These are phyloP conservation scores for Zoysia pacifica DNA, from an alignment of 176 grass and related monocot species.

Conservation along the genomic window DNA sequence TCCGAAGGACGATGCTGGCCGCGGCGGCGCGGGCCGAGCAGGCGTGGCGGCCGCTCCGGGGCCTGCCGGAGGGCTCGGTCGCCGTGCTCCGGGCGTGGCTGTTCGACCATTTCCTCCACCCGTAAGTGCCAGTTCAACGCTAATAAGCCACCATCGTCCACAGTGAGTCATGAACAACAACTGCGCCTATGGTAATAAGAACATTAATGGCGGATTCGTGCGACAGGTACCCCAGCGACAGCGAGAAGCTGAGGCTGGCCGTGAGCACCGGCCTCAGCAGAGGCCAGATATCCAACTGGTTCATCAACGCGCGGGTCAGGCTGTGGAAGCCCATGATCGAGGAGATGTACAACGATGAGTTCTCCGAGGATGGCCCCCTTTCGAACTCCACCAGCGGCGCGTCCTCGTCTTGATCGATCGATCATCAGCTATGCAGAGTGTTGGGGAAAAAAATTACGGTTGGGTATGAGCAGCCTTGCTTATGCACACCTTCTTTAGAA, in stretches of 20 bases:
- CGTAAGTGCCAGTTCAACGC: slow-evolving; percentile 51
- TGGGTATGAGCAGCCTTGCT: background rate
- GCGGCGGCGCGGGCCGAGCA: slow-evolving; percentile 62
- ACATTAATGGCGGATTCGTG: slow-evolving; percentile 5
- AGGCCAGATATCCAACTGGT: slow-evolving; percentile 98
- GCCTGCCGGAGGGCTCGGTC: slow-evolving; percentile 78
- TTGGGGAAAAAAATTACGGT: background rate
- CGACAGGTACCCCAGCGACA: slow-evolving; percentile 82
- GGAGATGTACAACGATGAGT: slow-evolving; percentile 94
- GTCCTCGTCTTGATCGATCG: slow-evolving; percentile 16
- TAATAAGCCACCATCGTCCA: too few relatives aligned
- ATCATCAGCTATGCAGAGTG: background rate
- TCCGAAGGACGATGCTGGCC: slow-evolving; percentile 46
- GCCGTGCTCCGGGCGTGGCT: slow-evolving; percentile 87
- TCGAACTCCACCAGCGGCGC: slow-evolving; percentile 8
- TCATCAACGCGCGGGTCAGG: slow-evolving; percentile 90
- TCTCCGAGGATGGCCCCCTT: slow-evolving; percentile 47
- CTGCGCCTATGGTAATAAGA: background rate
- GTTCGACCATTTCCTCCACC: slow-evolving; percentile 92
- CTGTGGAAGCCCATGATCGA: slow-evolving; percentile 99
- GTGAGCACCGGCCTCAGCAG: slow-evolving; percentile 76
- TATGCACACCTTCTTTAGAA: background rate
- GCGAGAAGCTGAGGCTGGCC: slow-evolving; percentile 84
- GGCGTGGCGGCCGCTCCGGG: slow-evolving; percentile 74
- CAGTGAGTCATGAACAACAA: background rate